Conservation (phyloP, 176 grass and related monocot genomes). For the Pontederia paniculata region DNA sequence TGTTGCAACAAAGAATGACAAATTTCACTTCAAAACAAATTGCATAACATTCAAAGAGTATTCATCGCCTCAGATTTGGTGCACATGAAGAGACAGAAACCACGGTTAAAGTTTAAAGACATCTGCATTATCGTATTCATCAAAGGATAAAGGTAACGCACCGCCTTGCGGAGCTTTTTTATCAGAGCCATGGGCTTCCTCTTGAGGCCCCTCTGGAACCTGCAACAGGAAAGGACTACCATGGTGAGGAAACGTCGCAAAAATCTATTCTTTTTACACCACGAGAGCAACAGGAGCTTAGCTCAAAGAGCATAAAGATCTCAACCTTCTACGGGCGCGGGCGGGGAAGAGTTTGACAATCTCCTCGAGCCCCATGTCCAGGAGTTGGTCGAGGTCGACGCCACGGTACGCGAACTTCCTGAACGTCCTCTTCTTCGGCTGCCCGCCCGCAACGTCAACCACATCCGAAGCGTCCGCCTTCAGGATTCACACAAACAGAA, state of each 20-base stretch:
- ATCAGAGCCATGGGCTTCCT: conserved; percentile 14
- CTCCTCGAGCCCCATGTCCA: conserved; percentile 6
- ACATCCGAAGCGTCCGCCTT: background rate
- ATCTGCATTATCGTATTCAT: too few relatives aligned
- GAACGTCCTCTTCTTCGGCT: conserved; percentile 13
- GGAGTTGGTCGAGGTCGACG: conserved; percentile 7
- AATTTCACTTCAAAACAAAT: too few relatives aligned
- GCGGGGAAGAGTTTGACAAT: conserved; percentile 11
- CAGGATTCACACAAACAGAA: background rate
- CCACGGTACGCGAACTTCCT: conserved; percentile 7
- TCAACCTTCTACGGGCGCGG: conserved; percentile 1
- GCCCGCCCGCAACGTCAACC: background rate
- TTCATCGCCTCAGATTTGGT: too few relatives aligned
- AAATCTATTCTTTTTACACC: background rate
- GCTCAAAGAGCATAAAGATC: background rate
- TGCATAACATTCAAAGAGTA: too few relatives aligned
- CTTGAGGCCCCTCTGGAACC: conserved; percentile 11
- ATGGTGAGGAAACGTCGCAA: background rate
- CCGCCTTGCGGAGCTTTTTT: conserved; percentile 11
- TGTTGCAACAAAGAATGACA: too few relatives aligned
- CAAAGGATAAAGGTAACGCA: background rate
- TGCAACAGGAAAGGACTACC: background rate
- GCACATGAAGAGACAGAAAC: too few relatives aligned
- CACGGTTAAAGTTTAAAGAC: too few relatives aligned
- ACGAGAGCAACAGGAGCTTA: background rate